phyloP scores from a whole-genome alignment of 1,284 basidiomycete genomes.

The Microbotryum intermedium region DNA sequence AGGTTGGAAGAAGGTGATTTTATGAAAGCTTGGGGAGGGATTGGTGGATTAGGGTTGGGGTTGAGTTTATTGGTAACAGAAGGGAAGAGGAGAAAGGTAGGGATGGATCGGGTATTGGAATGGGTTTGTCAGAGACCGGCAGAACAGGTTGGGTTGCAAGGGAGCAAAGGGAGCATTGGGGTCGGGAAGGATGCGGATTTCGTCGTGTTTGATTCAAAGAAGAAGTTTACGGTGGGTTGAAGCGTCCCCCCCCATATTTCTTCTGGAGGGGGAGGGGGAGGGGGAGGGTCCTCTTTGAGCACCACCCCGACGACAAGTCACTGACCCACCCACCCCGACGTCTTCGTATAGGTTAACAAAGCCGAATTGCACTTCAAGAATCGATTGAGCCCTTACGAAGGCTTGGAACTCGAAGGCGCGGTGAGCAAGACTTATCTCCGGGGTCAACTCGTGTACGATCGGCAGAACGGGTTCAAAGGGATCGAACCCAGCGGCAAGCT shows the following conservation, averaged over 20 bases:
- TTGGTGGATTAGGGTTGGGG: constrained; percentile 77
- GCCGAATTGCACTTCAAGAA: constrained; percentile 77
- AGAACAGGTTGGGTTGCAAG: constrained; percentile 60
- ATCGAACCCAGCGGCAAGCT: constrained; percentile 7
- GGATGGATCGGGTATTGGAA: constrained; percentile 55
- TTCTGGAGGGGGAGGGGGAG: neutral
- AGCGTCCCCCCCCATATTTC: neutral
- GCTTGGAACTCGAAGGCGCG: constrained; percentile 56
- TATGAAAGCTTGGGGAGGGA: constrained; percentile 86
- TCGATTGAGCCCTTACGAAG: constrained; percentile 80
- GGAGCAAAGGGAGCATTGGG: constrained; percentile 59
- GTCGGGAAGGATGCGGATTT: constrained; percentile 75
- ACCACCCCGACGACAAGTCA: too few species aligned
- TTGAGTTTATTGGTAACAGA: constrained; percentile 80
- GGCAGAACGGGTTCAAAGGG: constrained; percentile 7
- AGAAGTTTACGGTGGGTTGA: constrained; percentile 48
- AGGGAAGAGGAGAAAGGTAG: constrained; percentile 48
- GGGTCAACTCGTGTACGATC: constrained; percentile 59
- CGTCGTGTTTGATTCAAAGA: constrained; percentile 69
- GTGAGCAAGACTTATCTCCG: constrained; percentile 69
- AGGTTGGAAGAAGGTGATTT: constrained; percentile 66
- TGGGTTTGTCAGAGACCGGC: constrained; percentile 69
- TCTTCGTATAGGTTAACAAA: constrained; percentile 54
- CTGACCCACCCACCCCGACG: neutral
- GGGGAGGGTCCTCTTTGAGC: too few species aligned